Evolutionary conservation across 371 early-diverging fungal genomes (phyloP).

Genomic region (Zancudomyces culisetae): DNA sequence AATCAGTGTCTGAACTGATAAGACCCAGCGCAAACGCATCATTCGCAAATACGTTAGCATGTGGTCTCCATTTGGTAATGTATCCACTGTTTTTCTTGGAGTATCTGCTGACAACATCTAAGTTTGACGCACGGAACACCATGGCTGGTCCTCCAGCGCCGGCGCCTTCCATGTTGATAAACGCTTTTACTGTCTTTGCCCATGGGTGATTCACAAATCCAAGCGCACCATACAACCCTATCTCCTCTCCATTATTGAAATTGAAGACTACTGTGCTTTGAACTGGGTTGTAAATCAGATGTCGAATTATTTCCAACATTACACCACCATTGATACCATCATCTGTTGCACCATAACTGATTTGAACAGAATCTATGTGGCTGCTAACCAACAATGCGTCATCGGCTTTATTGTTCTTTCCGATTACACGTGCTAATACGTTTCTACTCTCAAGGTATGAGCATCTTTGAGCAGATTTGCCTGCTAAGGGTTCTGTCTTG

Average conservation of each 20-base stretch:
- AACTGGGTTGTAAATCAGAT: conserved; percentile 34
- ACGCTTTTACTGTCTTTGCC: conserved; percentile 45
- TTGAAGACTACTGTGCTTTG: conserved; percentile 41
- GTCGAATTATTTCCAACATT: conserved; percentile 46
- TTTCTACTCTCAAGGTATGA: background rate
- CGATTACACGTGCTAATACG: conserved; percentile 1
- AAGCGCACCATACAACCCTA: conserved; percentile 48
- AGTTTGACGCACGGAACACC: conserved; percentile 42
- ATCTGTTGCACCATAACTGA: conserved; percentile 66
- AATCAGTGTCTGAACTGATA: conserved; percentile 53
- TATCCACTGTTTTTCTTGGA: conserved; percentile 2
- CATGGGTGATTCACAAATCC: conserved; percentile 58
- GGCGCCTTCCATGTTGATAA: conserved; percentile 66
- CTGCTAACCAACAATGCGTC: conserved; percentile 29
- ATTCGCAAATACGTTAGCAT: conserved; percentile 39
- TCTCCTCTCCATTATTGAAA: conserved; percentile 76
- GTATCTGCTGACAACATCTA: conserved; percentile 25
- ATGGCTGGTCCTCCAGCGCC: conserved; percentile 60
- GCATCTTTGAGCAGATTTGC: background rate
- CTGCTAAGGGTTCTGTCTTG: too few relatives aligned
- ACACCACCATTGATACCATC: conserved; percentile 58
- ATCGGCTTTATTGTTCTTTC: background rate
- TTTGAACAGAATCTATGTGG: conserved; percentile 52
- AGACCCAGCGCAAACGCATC: conserved; percentile 40
- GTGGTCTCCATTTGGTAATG: conserved; percentile 26